phyloP scores from a whole-genome alignment of 2,329 filamentous ascomycete species.

The Cordyceps farinosa region DNA sequence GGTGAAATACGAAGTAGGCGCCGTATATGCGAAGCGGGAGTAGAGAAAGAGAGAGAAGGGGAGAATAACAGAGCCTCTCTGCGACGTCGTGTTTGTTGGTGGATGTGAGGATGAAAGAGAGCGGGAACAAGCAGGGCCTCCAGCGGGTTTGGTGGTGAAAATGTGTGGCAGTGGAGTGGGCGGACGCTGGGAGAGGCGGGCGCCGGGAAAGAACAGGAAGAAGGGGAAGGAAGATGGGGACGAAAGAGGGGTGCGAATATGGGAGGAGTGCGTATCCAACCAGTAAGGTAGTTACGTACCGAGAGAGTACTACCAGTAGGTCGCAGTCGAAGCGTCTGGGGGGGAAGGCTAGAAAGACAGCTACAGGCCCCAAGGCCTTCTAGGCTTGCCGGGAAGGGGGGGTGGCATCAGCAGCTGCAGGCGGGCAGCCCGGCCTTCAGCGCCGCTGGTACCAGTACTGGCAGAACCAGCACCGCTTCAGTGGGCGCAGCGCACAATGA shows the following conservation, averaged over 20 bases:
- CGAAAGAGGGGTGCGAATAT: neutral
- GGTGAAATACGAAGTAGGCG: neutral
- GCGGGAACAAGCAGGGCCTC: neutral
- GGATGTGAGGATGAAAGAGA: slow-evolving; percentile 10
- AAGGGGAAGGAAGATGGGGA: neutral
- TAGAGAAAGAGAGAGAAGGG: neutral
- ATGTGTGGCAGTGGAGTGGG: slow-evolving; percentile 18
- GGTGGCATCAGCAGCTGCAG: neutral
- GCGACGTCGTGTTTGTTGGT: neutral
- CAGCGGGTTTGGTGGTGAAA: slow-evolving; percentile 3
- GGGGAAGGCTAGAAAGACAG: too few relatives aligned
- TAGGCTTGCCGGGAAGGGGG: neutral
- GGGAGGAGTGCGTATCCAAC: too few relatives aligned
- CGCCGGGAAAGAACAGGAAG: neutral
- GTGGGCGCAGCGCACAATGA: slow-evolving; percentile 26
- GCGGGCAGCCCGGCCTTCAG: neutral
- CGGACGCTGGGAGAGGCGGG: slow-evolving; percentile 8
- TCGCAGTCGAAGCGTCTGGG: too few relatives aligned
- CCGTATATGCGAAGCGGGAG: neutral
- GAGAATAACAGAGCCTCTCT: neutral
- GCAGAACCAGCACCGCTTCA: neutral
- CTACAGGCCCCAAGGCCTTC: too few relatives aligned
- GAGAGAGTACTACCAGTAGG: too few relatives aligned
- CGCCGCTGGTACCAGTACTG: too few relatives aligned
- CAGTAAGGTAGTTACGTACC: too few relatives aligned